phyloP scores from a whole-genome alignment of 1,284 basidiomycete genomes.

The Puccinia novopanici region DNA sequence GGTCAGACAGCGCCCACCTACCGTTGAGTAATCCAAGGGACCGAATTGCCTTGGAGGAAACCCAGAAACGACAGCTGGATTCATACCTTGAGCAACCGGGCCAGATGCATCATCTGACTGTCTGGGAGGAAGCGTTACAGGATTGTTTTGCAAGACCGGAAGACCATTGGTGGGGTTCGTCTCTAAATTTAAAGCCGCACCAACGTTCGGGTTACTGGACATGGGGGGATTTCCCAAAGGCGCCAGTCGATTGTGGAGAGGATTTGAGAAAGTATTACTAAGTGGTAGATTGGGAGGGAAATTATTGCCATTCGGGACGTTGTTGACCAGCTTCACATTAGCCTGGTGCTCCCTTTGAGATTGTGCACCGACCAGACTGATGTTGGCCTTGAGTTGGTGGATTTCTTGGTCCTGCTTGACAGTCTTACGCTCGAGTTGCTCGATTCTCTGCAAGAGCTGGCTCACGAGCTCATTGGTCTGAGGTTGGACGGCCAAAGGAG shows the following conservation, averaged over 20 bases:
- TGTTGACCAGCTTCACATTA: constrained; percentile 17
- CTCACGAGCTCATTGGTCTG: constrained; percentile 37
- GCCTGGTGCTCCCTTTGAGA: constrained; percentile 26
- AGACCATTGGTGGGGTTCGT: constrained; percentile 7
- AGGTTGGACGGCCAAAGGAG: constrained; percentile 32
- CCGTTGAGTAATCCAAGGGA: constrained; percentile 46
- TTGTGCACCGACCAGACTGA: constrained; percentile 25
- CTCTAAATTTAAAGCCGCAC: not conserved
- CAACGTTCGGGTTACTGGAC: constrained; percentile 1
- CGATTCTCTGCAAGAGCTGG: constrained; percentile 42
- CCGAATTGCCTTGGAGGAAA: constrained; percentile 42
- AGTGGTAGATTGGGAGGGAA: not conserved
- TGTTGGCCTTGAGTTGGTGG: constrained; percentile 32
- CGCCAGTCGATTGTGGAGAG: constrained; percentile 14
- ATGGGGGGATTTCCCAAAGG: constrained; percentile 9
- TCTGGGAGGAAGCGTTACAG: not conserved
- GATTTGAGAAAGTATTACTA: constrained; percentile 9
- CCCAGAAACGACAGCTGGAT: not conserved
- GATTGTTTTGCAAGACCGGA: not conserved
- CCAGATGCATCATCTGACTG: constrained; percentile 23
- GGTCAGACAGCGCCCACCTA: not conserved
- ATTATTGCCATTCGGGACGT: not conserved
- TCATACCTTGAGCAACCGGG: not conserved
- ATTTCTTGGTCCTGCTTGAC: constrained; percentile 46
- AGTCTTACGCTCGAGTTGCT: constrained; percentile 46